A percentile compares a stretch with the other conserved stretches of the same genome.
phyloP scores from a whole-genome alignment of 371 early-diverging fungal species.

The Apophysomyces variabilis region DNA sequence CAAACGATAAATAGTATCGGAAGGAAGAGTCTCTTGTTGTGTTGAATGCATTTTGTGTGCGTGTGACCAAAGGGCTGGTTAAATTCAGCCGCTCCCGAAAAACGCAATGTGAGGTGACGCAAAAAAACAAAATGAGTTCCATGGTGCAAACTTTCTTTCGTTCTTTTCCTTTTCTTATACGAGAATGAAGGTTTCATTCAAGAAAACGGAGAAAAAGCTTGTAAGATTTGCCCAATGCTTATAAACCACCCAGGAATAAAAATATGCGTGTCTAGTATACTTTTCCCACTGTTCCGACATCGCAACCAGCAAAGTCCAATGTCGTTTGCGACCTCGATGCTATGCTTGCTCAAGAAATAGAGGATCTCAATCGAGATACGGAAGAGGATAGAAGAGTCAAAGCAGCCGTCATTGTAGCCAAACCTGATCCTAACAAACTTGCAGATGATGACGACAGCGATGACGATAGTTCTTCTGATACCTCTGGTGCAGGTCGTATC shows the following conservation, averaged over 20 bases:
- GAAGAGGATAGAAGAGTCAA: slow-evolving; percentile 47
- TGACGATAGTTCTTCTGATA: slow-evolving; percentile 31
- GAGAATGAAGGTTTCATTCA: slow-evolving; percentile 4
- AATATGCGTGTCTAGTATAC: background rate
- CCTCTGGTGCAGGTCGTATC: slow-evolving; percentile 15
- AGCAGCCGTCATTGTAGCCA: slow-evolving; percentile 49
- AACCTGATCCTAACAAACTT: slow-evolving; percentile 51
- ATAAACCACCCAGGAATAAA: background rate
- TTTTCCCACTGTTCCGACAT: slow-evolving; percentile 1
- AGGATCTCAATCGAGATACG: slow-evolving; percentile 48
- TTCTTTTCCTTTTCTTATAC: background rate
- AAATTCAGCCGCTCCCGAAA: too few species aligned
- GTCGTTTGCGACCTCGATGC: slow-evolving; percentile 26
- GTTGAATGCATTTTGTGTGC: too few species aligned
- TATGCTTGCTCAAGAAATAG: slow-evolving; percentile 49
- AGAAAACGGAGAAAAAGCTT: slow-evolving; percentile 2
- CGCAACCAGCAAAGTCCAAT: background rate
- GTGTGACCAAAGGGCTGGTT: too few species aligned
- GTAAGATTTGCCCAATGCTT: background rate
- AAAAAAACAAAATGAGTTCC: background rate
- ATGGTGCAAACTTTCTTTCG: background rate
- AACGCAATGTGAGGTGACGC: too few species aligned
- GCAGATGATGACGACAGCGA: slow-evolving; percentile 37
- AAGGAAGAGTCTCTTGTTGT: too few species aligned
- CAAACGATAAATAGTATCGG: too few species aligned